phyloP scores from a whole-genome alignment of 1,284 basidiomycete genomes.

The Sanghuangporus weigelae region DNA sequence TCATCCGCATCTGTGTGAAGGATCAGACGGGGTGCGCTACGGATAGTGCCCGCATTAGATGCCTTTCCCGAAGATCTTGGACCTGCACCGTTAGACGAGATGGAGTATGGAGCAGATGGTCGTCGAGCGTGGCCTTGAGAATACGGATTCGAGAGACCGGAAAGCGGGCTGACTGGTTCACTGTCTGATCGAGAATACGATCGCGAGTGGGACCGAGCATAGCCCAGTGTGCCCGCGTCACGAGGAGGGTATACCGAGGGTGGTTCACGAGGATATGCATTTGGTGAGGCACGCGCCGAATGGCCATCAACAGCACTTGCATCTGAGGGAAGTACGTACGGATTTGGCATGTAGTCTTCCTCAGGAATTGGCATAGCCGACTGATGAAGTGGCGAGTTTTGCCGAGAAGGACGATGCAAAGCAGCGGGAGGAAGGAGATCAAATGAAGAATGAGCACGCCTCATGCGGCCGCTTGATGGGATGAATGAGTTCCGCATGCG shows the following conservation, averaged over 20 bases:
- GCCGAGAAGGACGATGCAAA: neutral
- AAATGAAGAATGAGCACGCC: slow-evolving; percentile 11
- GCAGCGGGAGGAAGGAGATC: slow-evolving; percentile 12
- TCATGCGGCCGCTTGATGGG: neutral
- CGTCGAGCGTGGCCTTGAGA: slow-evolving; percentile 1
- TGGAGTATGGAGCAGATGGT: slow-evolving; percentile 5
- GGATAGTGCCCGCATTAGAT: slow-evolving; percentile 39
- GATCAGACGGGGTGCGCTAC: slow-evolving; percentile 50
- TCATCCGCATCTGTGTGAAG: slow-evolving; percentile 67
- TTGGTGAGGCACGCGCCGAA: slow-evolving; percentile 1
- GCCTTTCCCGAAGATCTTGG: slow-evolving; percentile 25
- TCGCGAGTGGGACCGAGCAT: neutral
- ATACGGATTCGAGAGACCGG: neutral
- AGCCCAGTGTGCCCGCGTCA: neutral
- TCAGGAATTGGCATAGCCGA: neutral
- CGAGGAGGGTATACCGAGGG: neutral
- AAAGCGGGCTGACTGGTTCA: slow-evolving; percentile 3
- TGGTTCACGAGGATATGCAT: neutral
- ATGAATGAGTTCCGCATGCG: slow-evolving; percentile 11
- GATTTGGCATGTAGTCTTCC: slow-evolving; percentile 24
- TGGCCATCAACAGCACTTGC: slow-evolving; percentile 12
- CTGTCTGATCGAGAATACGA: slow-evolving; percentile 6
- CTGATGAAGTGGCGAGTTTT: neutral
- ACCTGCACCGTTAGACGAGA: neutral
- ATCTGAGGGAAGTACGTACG: slow-evolving; percentile 24